A percentile compares a stretch with the other conserved stretches of the same genome.
Evolutionary conservation across 176 grass and related monocot genomes (phyloP).

Genomic region (Puccinellia tenuiflora): DNA sequence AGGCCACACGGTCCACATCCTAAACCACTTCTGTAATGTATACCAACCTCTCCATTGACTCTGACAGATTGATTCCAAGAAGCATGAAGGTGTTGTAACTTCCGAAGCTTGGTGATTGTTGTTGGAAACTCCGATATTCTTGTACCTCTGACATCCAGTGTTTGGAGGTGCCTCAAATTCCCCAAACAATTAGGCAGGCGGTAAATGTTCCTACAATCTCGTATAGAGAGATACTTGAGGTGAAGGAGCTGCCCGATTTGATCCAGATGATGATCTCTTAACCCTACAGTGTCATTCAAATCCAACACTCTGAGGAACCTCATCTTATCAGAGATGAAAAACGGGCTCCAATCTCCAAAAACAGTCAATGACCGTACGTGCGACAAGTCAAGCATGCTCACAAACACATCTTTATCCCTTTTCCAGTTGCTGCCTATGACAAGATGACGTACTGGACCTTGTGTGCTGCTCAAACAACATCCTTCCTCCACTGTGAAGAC

Average conservation of each 20-base stretch:
- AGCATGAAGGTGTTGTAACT: neutral
- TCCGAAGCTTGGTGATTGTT: neutral
- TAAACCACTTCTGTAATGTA: no score
- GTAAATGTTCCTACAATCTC: fast-evolving
- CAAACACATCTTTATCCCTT: neutral
- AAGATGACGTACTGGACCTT: slow-evolving; percentile 1
- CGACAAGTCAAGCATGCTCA: neutral
- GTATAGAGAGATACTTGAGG: slow-evolving; percentile 13
- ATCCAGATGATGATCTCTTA: neutral
- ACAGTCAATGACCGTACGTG: slow-evolving; percentile 16
- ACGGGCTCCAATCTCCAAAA: neutral
- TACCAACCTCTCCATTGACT: no score
- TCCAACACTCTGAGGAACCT: slow-evolving; percentile 27
- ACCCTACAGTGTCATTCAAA: neutral
- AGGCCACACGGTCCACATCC: no score
- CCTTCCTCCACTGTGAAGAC: neutral
- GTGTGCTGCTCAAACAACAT: neutral
- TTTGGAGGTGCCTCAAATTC: neutral
- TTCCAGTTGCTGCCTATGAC: neutral
- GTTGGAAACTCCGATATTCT: neutral
- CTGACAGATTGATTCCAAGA: no score
- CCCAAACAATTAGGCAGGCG: neutral
- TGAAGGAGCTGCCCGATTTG: slow-evolving; percentile 12
- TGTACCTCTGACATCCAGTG: neutral
- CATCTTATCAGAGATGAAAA: neutral